Percentiles rank a stretch among this genome's conserved stretches.
Evolutionary conservation across 306 rosid species (phyloP).

Genomic region (Sphenostylis stenocarpa): DNA sequence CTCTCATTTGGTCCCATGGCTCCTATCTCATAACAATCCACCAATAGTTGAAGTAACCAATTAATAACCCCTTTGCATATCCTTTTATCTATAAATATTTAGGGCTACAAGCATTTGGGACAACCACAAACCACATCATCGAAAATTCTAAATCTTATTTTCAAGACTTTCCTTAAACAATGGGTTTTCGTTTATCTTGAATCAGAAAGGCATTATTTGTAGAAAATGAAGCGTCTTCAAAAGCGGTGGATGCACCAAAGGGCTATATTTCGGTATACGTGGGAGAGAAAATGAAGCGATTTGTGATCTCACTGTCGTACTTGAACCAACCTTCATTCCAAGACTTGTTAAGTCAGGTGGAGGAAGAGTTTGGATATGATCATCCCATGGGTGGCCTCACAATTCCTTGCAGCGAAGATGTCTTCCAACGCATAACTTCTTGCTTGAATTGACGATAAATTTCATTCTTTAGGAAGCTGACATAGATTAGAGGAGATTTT

Average conservation of each 20-base stretch:
- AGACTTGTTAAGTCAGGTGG: too few relatives aligned
- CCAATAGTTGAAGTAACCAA: neutral
- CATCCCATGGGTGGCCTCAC: too few relatives aligned
- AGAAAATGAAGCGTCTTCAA: neutral
- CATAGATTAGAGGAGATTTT: neutral
- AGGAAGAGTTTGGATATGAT: too few relatives aligned
- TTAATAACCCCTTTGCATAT: neutral
- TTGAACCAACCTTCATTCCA: too few relatives aligned
- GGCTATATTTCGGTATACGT: neutral
- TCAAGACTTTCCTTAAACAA: neutral
- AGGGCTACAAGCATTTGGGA: neutral
- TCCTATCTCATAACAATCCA: neutral
- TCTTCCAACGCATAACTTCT: neutral
- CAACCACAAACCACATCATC: constrained; percentile 7
- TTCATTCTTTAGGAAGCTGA: neutral
- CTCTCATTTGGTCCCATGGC: neutral
- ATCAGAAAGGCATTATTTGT: neutral
- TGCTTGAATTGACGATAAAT: too few relatives aligned
- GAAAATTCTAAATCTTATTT: neutral
- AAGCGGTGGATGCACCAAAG: neutral
- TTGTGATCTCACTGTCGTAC: too few relatives aligned
- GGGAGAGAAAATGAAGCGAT: too few relatives aligned
- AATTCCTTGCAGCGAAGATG: too few relatives aligned
- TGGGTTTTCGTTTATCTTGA: neutral
- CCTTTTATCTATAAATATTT: constrained; percentile 36